Base-by-base conservation (phyloP, 2,329 filamentous ascomycete genomes). In the Apiospora hydei region DNA sequence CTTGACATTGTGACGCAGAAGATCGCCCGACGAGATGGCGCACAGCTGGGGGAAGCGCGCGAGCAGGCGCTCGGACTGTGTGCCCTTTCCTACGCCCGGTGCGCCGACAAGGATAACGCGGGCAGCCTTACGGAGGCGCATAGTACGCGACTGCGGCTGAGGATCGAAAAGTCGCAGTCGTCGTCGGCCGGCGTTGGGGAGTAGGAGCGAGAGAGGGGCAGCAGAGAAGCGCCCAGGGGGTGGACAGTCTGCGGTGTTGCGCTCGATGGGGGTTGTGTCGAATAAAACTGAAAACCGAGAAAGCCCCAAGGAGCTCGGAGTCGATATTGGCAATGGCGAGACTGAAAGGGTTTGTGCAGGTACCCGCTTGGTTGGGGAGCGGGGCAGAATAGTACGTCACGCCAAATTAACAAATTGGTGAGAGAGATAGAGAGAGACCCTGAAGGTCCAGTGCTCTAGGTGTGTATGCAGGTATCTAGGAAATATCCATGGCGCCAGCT, bases 61-160 rank as follows among this genome's bases (percentile, higher is more conserved):
- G 77, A 98, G 91, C 74, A 99, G 87, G 74, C 96, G 91, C 82
- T 97, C 94, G 69, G 94, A 94, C 85, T 99, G 96, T 3, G 96
- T 99, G 74, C 96, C 96, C 83, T 99, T 99, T 74, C 96, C 96
- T 72, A 98, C 96, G 72, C 95, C 95, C n/a, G 96, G 96, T 70
- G 96, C 95, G 77, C 96, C 96, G 78, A 99, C 90, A 76, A 99
- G 90, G 80, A 99, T 98, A 75, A 98, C 92, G 74, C 96, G 93
- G 71, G 96, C 96, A 72, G 96, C 96, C 84, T 88, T 91, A 76
- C 88, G 89, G 79, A 97, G 89, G 84, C 90, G 87, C 90, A 92
- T 91, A 76, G 77, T 82, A 79, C 72, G 76, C 71, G 41, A 41
- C 24, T 53, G 53, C 53, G 43, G 34, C 24, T 38, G 46, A 38